These are phyloP conservation scores for Diatrype stigma DNA, from an alignment of 2,329 filamentous ascomycete species.

Conservation along the genomic window DNA sequence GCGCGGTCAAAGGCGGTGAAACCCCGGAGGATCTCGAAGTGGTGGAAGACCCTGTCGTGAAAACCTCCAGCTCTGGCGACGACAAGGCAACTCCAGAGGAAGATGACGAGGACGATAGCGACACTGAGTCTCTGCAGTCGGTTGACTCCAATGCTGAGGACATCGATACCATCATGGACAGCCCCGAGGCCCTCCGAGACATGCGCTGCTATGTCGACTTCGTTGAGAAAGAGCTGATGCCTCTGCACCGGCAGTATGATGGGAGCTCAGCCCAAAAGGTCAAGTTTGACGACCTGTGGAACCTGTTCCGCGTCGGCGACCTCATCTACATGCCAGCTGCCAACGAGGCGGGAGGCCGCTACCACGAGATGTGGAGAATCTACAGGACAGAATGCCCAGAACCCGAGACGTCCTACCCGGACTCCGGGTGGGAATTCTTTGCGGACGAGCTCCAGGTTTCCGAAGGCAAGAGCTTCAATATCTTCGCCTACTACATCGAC, in stretches of 20 bases:
- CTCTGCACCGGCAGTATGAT: conserved; percentile 26
- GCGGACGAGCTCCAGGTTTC: conserved; percentile 27
- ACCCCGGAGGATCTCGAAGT: conserved; percentile 27
- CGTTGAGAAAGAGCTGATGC: conserved; percentile 38
- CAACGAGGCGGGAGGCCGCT: conserved; percentile 30
- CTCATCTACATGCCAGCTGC: conserved; percentile 35
- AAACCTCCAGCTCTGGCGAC: conserved; percentile 6
- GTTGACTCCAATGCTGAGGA: conserved; percentile 35
- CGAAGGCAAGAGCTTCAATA: conserved; percentile 28
- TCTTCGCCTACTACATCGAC: conserved; percentile 39
- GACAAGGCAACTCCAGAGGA: conserved; percentile 4
- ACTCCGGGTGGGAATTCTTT: conserved; percentile 32
- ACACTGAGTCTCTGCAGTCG: conserved; percentile 29
- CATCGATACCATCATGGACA: conserved; percentile 33
- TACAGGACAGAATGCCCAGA: conserved; percentile 30
- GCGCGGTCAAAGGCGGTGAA: conserved; percentile 17
- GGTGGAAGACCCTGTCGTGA: conserved; percentile 13
- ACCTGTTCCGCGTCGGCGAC: conserved; percentile 36
- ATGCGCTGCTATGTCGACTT: conserved; percentile 42
- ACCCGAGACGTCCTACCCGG: conserved; percentile 25
- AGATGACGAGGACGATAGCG: conserved; percentile 18
- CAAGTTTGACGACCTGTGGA: conserved; percentile 39
- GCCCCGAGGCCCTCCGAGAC: conserved; percentile 34
- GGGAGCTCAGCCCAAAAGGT: conserved; percentile 27
- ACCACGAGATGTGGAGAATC: conserved; percentile 36